Conservation (phyloP, 163 green algal species). For the Volvox carteri region DNA sequence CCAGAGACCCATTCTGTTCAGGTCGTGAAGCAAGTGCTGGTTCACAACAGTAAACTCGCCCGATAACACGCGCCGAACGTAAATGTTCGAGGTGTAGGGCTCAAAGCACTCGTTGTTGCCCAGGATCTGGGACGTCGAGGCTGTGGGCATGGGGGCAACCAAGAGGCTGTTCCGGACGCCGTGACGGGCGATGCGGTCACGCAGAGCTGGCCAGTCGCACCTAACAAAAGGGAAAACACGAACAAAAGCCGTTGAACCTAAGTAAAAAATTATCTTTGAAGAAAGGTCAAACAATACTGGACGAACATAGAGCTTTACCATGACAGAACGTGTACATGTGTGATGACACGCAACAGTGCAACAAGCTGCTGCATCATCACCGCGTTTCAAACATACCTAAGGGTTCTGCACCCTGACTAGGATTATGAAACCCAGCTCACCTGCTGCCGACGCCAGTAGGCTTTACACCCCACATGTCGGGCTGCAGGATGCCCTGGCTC, state of each 20-base stretch:
- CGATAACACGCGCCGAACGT: constrained; percentile 96
- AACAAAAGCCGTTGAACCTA: too few species aligned
- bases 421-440: too few species aligned
- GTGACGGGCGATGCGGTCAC: constrained; percentile 84
- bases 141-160: constrained; percentile 98
- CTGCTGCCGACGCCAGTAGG: constrained; percentile 28
- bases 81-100: constrained; percentile 99
- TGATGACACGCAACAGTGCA: too few species aligned
- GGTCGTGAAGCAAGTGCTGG: constrained; percentile 98
- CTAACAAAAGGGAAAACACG: constrained; percentile 58
- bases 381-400: too few species aligned
- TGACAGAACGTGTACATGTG: too few species aligned
- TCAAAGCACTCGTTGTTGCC: constrained; percentile 99
- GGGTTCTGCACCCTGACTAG: too few species aligned
- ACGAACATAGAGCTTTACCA: too few species aligned
- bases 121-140: constrained; percentile 98
- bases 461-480: constrained; percentile 97
- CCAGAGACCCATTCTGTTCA: constrained; percentile 95
- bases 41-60: constrained; percentile 99
- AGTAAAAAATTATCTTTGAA: too few species aligned
- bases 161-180: constrained; percentile 99
- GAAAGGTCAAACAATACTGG: too few species aligned
- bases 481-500: constrained; percentile 95
- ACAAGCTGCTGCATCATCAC: too few species aligned
- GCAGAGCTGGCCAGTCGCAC: constrained; percentile 93